Evolutionary conservation across 441 rosid species (phyloP).

Genomic region (Jatropha podagrica): DNA sequence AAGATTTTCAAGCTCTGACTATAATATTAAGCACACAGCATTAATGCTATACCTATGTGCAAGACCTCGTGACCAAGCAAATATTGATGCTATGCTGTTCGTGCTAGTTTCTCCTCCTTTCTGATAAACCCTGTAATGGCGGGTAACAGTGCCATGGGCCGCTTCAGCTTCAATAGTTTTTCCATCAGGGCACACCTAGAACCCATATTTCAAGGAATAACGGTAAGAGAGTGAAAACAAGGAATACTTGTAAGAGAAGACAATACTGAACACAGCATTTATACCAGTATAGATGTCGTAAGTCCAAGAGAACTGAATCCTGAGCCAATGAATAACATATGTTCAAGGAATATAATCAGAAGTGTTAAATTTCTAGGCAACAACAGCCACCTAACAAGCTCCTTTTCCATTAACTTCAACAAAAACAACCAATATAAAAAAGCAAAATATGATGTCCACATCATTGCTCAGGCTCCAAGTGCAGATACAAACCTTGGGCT

Average conservation of each 20-base stretch:
- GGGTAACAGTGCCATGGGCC: conserved; percentile 95
- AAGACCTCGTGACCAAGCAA: conserved; percentile 96
- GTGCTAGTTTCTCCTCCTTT: conserved; percentile 97
- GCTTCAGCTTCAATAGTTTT: conserved; percentile 94
- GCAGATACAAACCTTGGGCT: conserved; percentile 72
- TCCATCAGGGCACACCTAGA: conserved; percentile 91
- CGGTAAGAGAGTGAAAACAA: neutral
- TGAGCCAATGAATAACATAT: conserved; percentile 28
- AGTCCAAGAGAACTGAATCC: conserved; percentile 96
- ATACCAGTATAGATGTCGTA: conserved; percentile 94
- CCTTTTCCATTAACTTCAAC: neutral
- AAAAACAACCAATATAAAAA: neutral
- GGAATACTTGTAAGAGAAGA: neutral
- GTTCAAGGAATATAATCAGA: conserved; percentile 13
- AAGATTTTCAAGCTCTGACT: neutral
- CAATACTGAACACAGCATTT: conserved; percentile 9
- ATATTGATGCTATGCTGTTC: conserved; percentile 94
- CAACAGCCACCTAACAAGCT: neutral
- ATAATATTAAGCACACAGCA: neutral
- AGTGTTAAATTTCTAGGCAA: neutral
- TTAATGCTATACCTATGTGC: conserved; percentile 60
- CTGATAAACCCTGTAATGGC: conserved; percentile 87
- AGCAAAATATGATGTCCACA: neutral
- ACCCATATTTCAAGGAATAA: neutral
- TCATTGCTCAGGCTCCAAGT: neutral